These are phyloP conservation scores for Russula lepida DNA, from an alignment of 768 basidiomycete species.

Conservation along the genomic window DNA sequence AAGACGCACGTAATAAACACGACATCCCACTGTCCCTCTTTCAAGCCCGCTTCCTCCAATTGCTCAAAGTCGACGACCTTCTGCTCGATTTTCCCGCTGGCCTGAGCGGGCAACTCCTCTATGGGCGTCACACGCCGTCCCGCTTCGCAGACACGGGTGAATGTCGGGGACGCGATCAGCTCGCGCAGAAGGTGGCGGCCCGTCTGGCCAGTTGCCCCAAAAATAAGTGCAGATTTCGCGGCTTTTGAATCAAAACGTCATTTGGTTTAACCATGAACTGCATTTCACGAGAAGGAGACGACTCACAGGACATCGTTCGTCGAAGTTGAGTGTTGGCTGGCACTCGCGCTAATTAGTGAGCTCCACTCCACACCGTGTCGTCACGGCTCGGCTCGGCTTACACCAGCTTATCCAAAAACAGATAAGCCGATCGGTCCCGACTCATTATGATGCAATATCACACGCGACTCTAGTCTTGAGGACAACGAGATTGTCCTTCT, in stretches of 20 bases:
- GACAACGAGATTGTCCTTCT: too few relatives aligned
- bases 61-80: slow-evolving; percentile 64
- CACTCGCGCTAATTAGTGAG: not conserved
- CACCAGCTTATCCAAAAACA: too few relatives aligned
- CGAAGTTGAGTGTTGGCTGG: not conserved
- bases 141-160: slow-evolving; percentile 56
- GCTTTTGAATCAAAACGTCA: not conserved
- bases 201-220: slow-evolving; percentile 68
- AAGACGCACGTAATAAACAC: slow-evolving; percentile 57
- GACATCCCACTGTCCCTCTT: slow-evolving; percentile 59
- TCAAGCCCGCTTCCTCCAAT: slow-evolving; percentile 41
- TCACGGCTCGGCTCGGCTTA: too few relatives aligned
- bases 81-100: slow-evolving; percentile 54
- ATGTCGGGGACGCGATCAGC: slow-evolving; percentile 49
- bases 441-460: too few relatives aligned
- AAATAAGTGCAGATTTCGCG: slow-evolving; percentile 45
- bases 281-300: not conserved
- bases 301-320: not conserved
- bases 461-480: too few relatives aligned
- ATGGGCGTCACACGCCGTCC: slow-evolving; percentile 52
- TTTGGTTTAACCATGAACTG: not conserved
- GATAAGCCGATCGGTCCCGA: too few relatives aligned
- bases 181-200: slow-evolving; percentile 55
- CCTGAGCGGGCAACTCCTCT: slow-evolving; percentile 33
- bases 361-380: too few relatives aligned